Percentiles rank a stretch among this genome's conserved stretches.
Evolutionary conservation across 352 stramenopile genomes (phyloP).

Genomic region (Pythium guiyangense): DNA sequence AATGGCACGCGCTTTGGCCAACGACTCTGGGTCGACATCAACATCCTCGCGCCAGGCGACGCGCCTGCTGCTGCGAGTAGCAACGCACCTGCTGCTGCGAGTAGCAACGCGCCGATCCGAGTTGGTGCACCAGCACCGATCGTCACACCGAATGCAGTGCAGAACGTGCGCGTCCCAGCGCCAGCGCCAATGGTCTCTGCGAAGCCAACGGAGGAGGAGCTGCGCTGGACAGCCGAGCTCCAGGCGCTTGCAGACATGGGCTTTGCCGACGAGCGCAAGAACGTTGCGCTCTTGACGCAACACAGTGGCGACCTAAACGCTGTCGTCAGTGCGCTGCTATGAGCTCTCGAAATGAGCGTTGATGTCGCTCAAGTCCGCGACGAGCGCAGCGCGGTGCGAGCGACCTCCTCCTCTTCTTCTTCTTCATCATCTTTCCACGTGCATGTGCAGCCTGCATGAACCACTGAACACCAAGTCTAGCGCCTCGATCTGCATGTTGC

Average conservation of each 20-base stretch:
- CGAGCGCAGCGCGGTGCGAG: too few relatives aligned
- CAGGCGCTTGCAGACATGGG: constrained; percentile 61
- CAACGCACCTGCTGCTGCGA: too few relatives aligned
- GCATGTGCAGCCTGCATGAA: too few relatives aligned
- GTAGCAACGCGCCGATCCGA: constrained; percentile 23
- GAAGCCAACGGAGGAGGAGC: constrained; percentile 32
- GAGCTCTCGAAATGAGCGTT: constrained; percentile 1
- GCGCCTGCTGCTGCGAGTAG: constrained; percentile 43
- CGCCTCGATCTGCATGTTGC: too few relatives aligned
- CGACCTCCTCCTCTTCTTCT: too few relatives aligned
- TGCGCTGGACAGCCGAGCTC: constrained; percentile 43
- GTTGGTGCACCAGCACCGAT: constrained; percentile 28
- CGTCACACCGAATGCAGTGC: constrained; percentile 12
- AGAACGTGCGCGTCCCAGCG: constrained; percentile 23
- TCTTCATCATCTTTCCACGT: too few relatives aligned
- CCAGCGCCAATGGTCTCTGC: constrained; percentile 18
- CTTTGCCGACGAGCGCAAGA: constrained; percentile 53
- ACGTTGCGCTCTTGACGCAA: constrained; percentile 47
- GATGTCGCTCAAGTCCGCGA: too few relatives aligned
- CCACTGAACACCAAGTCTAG: too few relatives aligned
- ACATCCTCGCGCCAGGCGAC: constrained; percentile 35
- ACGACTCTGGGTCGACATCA: constrained; percentile 86
- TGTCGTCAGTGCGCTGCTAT: constrained; percentile 55
- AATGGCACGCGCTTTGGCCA: constrained; percentile 84
- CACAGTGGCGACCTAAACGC: constrained; percentile 61